Evolutionary conservation across 2,329 filamentous ascomycete species (phyloP).

Genomic region (Fusarium fracticaudum): DNA sequence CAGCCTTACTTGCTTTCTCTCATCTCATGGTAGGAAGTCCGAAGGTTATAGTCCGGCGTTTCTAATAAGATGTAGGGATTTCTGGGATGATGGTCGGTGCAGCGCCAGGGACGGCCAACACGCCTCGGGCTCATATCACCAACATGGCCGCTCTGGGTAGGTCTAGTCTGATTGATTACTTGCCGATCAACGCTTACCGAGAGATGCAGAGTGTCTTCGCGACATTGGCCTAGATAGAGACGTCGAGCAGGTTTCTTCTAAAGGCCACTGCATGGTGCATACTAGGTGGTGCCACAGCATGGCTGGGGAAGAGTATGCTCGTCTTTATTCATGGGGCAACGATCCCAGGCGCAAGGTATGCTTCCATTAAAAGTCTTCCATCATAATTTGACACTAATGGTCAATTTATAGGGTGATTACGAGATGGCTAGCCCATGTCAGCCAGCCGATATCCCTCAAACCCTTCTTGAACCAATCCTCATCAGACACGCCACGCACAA

Average conservation of each 20-base stretch:
- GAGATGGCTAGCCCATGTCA: neutral
- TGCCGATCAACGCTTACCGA: neutral
- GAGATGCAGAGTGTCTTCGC: neutral
- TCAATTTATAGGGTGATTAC: neutral
- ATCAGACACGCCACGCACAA: neutral
- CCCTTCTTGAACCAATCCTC: neutral
- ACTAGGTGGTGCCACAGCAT: neutral
- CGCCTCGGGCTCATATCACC: neutral
- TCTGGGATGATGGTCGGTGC: neutral
- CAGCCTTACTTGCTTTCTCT: neutral
- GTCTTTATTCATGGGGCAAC: neutral
- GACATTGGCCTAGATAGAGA: neutral
- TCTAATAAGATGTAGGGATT: neutral
- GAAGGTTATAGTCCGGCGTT: neutral
- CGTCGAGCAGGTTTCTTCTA: neutral
- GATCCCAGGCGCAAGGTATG: neutral
- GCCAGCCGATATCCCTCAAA: neutral
- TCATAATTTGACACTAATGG: rapidly evolving
- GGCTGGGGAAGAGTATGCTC: neutral
- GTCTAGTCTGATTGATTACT: neutral
- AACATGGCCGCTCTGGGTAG: neutral
- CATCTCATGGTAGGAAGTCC: neutral
- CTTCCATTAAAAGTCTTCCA: rapidly evolving
- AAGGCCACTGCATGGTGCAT: neutral
- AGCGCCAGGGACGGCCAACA: neutral